These are phyloP conservation scores for Thelonectria discophora DNA, from an alignment of 2,329 filamentous ascomycete genomes.

Conservation along the genomic window DNA sequence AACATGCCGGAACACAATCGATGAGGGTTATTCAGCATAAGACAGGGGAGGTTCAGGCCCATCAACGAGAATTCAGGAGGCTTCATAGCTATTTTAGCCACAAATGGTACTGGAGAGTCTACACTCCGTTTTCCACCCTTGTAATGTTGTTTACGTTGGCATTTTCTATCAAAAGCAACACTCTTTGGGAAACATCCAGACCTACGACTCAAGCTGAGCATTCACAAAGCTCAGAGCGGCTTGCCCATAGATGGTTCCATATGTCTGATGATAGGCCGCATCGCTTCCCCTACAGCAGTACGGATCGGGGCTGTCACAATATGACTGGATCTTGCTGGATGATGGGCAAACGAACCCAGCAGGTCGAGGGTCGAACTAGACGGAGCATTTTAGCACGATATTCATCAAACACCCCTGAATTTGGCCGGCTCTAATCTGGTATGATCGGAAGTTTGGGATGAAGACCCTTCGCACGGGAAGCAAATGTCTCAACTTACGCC, in stretches of 20 bases:
- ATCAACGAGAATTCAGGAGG: too few relatives aligned
- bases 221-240: conserved; percentile 4
- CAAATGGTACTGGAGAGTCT: too few relatives aligned
- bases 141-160: too few relatives aligned
- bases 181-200: background rate
- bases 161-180: background rate
- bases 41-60: too few relatives aligned
- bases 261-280: conserved; percentile 2
- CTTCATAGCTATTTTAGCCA: too few relatives aligned
- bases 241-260: conserved; percentile 9
- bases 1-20: too few relatives aligned
- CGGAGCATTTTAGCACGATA: background rate
- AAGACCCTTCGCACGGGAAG: background rate
- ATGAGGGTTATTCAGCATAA: too few relatives aligned
- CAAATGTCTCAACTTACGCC: background rate
- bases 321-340: conserved; percentile 8
- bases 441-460: background rate
- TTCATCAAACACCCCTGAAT: background rate
- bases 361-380: conserved; percentile 7
- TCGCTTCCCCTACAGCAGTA: conserved; percentile 10
- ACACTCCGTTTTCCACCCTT: too few relatives aligned
- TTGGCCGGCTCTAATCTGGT: too few relatives aligned
- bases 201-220: background rate
- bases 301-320: conserved; percentile 4
- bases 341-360: conserved; percentile 10